Conservation (phyloP, 495 filamentous ascomycete species). For the Chlorociboria aeruginascens region DNA sequence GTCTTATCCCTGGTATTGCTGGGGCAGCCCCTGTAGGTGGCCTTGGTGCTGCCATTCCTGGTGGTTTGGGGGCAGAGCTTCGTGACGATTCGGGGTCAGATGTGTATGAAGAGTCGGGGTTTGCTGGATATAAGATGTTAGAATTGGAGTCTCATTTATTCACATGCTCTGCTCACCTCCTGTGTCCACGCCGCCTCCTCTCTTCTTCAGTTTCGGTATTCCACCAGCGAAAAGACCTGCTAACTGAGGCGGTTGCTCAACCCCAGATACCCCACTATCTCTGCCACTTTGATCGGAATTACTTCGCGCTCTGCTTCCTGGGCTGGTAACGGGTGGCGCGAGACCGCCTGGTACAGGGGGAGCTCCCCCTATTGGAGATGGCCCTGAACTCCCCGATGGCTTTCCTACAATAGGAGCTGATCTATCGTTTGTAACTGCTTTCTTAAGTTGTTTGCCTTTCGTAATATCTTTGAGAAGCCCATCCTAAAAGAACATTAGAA, state of each 20-base stretch:
- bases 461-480: conserved; percentile 82
- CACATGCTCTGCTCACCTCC: conserved; percentile 40
- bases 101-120: conserved; percentile 54
- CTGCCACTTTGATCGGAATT: conserved; percentile 59
- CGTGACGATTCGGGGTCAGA: conserved; percentile 64
- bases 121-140: conserved; percentile 41
- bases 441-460: conserved; percentile 73
- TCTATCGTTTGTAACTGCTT: conserved; percentile 87
- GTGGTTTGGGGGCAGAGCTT: conserved; percentile 43
- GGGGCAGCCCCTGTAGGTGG: conserved; percentile 48
- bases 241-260: conserved; percentile 63
- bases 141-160: conserved; percentile 2
- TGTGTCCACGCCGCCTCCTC: conserved; percentile 76
- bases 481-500: conserved; percentile 40
- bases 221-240: conserved; percentile 86
- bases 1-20: conserved; percentile 34
- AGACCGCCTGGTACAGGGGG: conserved; percentile 66
- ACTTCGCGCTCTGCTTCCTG: conserved; percentile 55
- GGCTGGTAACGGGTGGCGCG: conserved; percentile 50
- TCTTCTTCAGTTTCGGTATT: conserved; percentile 88
- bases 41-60: conserved; percentile 47
- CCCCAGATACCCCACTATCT: conserved; percentile 22
- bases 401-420: conserved; percentile 65
- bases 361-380: conserved; percentile 52
- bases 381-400: conserved; percentile 35